These are phyloP conservation scores for Apiospora hydei DNA, from an alignment of 2,329 filamentous ascomycete species.

Conservation along the genomic window DNA sequence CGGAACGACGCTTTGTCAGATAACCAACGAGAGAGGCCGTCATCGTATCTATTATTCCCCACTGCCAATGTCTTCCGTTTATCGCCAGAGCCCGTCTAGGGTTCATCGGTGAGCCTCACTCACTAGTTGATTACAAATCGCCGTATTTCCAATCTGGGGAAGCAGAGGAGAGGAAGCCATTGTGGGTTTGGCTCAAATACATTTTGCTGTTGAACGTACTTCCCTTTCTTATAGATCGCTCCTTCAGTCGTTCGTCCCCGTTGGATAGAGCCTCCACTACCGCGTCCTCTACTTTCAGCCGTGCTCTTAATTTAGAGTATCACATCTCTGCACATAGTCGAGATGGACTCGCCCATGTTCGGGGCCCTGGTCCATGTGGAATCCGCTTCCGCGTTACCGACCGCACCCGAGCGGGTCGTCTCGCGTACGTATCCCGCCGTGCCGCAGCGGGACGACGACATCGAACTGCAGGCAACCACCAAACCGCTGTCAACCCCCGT, in stretches of 20 bases:
- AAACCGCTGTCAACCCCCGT: not conserved
- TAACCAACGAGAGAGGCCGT: not conserved
- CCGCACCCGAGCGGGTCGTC: slow-evolving; percentile 43
- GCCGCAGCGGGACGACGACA: slow-evolving; percentile 37
- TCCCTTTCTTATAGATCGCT: not conserved
- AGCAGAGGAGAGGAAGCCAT: not conserved
- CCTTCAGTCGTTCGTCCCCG: not conserved
- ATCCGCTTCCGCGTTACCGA: slow-evolving; percentile 39
- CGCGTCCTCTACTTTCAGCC: not conserved
- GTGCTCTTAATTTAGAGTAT: not conserved
- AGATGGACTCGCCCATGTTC: slow-evolving; percentile 33
- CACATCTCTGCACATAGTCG: too few relatives aligned
- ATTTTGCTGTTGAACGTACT: not conserved
- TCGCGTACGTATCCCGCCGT: slow-evolving; percentile 49
- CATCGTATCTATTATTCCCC: slow-evolving; percentile 1
- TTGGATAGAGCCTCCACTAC: not conserved
- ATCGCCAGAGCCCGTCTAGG: not conserved
- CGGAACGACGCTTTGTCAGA: not conserved
- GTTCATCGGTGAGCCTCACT: slow-evolving; percentile 3
- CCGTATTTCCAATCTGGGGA: not conserved
- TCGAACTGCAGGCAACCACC: slow-evolving; percentile 31
- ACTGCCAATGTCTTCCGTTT: not conserved
- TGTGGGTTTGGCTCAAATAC: not conserved
- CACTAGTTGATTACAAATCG: not conserved
- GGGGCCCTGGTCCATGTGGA: slow-evolving; percentile 38